Percentiles rank a stretch among this genome's conserved stretches.
Evolutionary conservation across 2,329 filamentous ascomycete genomes (phyloP).

Genomic region (Claviceps paspali): DNA sequence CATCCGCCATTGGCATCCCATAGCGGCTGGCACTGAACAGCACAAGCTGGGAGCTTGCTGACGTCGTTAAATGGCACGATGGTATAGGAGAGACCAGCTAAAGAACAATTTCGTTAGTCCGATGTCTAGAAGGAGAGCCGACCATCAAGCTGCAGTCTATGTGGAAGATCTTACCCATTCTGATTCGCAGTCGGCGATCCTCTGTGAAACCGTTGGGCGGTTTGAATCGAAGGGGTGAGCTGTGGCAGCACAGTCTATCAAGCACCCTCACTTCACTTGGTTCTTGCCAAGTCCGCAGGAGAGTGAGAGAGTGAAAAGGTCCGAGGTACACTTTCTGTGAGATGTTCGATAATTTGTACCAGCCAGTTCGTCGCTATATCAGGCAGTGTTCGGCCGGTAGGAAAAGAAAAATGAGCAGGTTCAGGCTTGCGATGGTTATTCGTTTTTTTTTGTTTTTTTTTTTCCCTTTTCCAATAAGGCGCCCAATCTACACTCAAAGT

Average conservation of each 20-base stretch:
- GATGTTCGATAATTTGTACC: too few relatives aligned
- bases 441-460: neutral
- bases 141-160: neutral
- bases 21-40: constrained; percentile 40
- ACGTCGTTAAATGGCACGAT: constrained; percentile 37
- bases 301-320: neutral
- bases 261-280: neutral
- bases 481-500: neutral
- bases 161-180: neutral
- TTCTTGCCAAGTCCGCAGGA: neutral
- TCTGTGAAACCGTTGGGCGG: neutral
- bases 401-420: neutral
- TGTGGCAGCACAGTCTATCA: neutral
- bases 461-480: neutral
- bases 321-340: too few relatives aligned
- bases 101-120: neutral
- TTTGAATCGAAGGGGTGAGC: neutral
- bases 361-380: too few relatives aligned
- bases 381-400: too few relatives aligned
- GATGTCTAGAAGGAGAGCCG: neutral
- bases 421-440: neutral
- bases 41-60: constrained; percentile 43
- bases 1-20: constrained; percentile 60
- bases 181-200: neutral
- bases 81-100: constrained; percentile 23